Evolutionary conservation across 805 yeast species (phyloP).

Genomic region (Blastobotrys attinorum): DNA sequence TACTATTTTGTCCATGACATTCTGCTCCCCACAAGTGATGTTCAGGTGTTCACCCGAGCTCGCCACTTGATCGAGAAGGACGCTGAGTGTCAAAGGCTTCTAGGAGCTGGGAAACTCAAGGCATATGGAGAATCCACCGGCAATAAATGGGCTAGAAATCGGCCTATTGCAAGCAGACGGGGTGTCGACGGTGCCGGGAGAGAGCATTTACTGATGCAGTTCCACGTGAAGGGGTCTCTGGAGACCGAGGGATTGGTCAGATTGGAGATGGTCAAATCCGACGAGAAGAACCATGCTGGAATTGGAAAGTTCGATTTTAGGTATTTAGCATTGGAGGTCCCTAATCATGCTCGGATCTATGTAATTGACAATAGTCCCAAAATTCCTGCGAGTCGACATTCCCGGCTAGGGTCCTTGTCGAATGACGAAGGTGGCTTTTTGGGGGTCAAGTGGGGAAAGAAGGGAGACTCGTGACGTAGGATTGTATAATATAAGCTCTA

Average conservation of each 20-base stretch:
- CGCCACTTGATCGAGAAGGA: constrained; percentile 69
- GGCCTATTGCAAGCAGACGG: constrained; percentile 67
- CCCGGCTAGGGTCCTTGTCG: no score
- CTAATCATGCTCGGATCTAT: constrained; percentile 60
- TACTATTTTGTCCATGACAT: constrained; percentile 74
- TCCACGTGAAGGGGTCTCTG: constrained; percentile 68
- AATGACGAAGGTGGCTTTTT: constrained; percentile 50
- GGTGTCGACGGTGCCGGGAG: constrained; percentile 62
- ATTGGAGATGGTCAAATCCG: constrained; percentile 55
- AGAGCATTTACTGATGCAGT: constrained; percentile 76
- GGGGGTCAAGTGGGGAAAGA: constrained; percentile 85
- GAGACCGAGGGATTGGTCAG: constrained; percentile 58
- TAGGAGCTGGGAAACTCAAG: constrained; percentile 57
- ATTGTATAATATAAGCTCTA: not conserved
- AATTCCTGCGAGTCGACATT: constrained; percentile 33
- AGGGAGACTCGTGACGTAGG: constrained; percentile 18
- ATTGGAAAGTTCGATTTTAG: constrained; percentile 55
- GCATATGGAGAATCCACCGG: constrained; percentile 71
- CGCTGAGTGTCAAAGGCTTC: constrained; percentile 45
- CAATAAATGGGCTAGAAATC: constrained; percentile 80
- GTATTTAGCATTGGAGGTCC: constrained; percentile 68
- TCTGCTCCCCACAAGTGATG: constrained; percentile 85
- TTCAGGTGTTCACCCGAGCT: constrained; percentile 82
- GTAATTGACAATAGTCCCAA: constrained; percentile 39
- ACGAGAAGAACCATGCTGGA: constrained; percentile 15